A percentile compares a stretch with the other conserved stretches of the same genome.
Evolutionary conservation across 2,329 filamentous ascomycete genomes (phyloP).

Genomic region (Paecilomyces variotii): DNA sequence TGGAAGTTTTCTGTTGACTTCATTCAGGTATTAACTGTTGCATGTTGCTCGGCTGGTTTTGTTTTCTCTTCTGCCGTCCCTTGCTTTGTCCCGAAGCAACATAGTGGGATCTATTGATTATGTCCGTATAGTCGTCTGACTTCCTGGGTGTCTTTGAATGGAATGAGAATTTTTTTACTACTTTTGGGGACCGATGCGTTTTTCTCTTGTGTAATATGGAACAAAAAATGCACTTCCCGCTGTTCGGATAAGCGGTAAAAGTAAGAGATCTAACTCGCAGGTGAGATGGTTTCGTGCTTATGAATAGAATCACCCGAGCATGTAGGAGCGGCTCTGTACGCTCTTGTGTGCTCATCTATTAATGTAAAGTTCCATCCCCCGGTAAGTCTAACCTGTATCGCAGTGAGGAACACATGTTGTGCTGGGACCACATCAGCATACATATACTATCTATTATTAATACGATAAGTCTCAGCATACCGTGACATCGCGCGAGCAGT

Average conservation of each 20-base stretch:
- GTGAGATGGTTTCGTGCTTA: too few species aligned
- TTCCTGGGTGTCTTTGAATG: not conserved
- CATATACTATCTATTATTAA: too few species aligned
- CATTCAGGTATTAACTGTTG: not conserved
- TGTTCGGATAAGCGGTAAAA: not conserved
- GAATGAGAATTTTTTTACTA: not conserved
- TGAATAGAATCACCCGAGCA: too few species aligned
- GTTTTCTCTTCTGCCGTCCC: not conserved
- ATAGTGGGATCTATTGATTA: not conserved
- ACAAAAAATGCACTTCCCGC: not conserved
- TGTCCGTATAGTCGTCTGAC: not conserved
- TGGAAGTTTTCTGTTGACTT: not conserved
- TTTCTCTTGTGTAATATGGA: not conserved
- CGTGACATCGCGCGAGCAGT: too few species aligned
- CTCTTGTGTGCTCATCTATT: too few species aligned
- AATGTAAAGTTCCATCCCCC: too few species aligned
- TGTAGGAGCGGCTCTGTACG: too few species aligned
- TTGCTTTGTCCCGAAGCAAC: not conserved
- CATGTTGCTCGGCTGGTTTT: not conserved
- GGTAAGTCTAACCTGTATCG: too few species aligned
- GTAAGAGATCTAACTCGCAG: too few species aligned
- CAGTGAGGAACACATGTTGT: too few species aligned
- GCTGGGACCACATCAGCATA: too few species aligned
- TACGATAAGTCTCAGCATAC: too few species aligned
- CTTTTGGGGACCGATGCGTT: not conserved